Conservation (phyloP, 2,329 filamentous ascomycete species). For the Amauroascus verrucosus region DNA sequence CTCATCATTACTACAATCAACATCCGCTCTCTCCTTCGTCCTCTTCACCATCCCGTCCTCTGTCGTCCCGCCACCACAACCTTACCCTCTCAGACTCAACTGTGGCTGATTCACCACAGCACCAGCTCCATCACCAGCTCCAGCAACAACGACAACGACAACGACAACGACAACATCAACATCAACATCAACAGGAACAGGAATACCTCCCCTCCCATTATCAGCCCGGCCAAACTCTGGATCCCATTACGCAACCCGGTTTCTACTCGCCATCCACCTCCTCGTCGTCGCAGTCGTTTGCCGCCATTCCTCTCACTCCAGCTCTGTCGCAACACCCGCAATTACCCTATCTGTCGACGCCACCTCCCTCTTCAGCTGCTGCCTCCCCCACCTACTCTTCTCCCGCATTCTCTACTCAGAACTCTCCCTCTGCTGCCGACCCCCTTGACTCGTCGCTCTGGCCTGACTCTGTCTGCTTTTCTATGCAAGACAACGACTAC, state of each 20-base stretch:
- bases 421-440: conserved; percentile 15
- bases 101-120: conserved; percentile 7
- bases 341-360: conserved; percentile 7
- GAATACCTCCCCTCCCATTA: background rate
- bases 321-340: conserved; percentile 11
- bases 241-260: background rate
- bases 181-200: background rate
- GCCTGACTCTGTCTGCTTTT: conserved; percentile 11
- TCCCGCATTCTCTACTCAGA: conserved; percentile 15
- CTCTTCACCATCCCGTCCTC: conserved; percentile 1
- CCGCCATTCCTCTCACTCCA: conserved; percentile 13
- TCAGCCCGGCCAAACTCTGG: background rate
- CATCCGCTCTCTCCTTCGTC: background rate
- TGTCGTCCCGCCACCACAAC: conserved; percentile 2
- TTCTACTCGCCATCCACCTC: background rate
- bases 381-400: conserved; percentile 13
- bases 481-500: conserved; percentile 16
- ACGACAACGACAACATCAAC: background rate
- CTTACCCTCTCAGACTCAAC: conserved; percentile 2
- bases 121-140: too few relatives aligned
- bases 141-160: background rate
- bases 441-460: conserved; percentile 14
- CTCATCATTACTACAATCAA: conserved; percentile 1
- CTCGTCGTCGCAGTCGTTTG: conserved; percentile 2
- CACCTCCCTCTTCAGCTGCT: conserved; percentile 10